These are phyloP conservation scores for Henckelia pumila DNA, from an alignment of 257 asterid species.

Conservation along the genomic window DNA sequence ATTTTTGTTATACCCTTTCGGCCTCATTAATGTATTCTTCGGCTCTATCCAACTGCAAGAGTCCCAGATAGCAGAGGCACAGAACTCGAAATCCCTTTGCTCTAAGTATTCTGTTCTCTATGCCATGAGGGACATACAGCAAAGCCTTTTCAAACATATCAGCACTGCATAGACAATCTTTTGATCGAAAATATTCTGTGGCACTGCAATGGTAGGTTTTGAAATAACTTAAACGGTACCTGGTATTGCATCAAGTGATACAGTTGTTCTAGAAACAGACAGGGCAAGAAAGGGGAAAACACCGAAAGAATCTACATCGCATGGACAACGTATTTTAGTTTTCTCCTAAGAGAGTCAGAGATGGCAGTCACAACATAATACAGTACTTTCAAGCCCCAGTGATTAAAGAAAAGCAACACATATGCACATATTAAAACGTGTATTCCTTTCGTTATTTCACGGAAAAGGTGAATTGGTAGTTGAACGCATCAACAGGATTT, in stretches of 20 bases:
- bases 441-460: background rate
- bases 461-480: conserved; percentile 9
- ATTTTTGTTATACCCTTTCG: conserved; percentile 58
- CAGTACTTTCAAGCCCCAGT: too few species aligned
- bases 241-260: conserved; percentile 7
- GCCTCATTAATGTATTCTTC: conserved; percentile 95
- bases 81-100: conserved; percentile 92
- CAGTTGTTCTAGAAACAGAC: conserved; percentile 1
- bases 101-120: conserved; percentile 70
- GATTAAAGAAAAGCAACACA: too few species aligned
- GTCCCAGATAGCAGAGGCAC: conserved; percentile 85
- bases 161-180: conserved; percentile 74
- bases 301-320: conserved; percentile 1
- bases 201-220: conserved; percentile 52
- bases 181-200: conserved; percentile 75
- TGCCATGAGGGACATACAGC: conserved; percentile 75
- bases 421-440: too few species aligned
- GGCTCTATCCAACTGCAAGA: conserved; percentile 87
- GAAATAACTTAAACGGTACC: conserved; percentile 17
- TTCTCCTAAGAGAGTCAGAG: conserved; percentile 7
- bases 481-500: conserved; percentile 15
- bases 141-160: conserved; percentile 85
- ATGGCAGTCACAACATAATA: conserved; percentile 14
- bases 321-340: background rate
- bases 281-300: conserved; percentile 11